Conservation (phyloP, 2,329 filamentous ascomycete species). For the Beauveria rudraprayagi region DNA sequence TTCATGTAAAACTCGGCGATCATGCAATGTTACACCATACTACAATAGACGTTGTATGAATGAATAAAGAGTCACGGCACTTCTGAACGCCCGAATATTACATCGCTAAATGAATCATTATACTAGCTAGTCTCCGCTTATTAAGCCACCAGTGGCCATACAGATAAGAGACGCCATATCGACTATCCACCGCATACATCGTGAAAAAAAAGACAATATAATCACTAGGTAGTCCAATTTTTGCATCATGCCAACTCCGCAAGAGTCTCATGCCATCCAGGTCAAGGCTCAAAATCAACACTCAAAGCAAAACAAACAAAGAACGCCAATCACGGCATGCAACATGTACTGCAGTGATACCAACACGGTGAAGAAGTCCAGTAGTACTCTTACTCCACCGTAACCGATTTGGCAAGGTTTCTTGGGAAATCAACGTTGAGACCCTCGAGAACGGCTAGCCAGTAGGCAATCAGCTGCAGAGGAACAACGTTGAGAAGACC, state of each 20-base stretch:
- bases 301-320: background rate
- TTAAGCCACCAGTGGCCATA: background rate
- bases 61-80: background rate
- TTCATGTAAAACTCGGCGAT: background rate
- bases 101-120: conserved; percentile 7
- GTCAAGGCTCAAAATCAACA: background rate
- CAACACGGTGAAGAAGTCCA: background rate
- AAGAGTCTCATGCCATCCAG: background rate
- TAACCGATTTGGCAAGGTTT: conserved; percentile 98
- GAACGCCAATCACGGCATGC: background rate
- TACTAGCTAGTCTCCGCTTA: background rate
- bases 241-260: conserved; percentile 5
- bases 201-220: background rate
- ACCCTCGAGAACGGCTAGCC: conserved; percentile 92
- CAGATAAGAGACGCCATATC: background rate
- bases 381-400: conserved; percentile 70
- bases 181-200: background rate
- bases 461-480: conserved; percentile 96
- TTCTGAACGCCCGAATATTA: background rate
- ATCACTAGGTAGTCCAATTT: background rate
- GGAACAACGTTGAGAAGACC: conserved; percentile 97
- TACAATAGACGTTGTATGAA: background rate
- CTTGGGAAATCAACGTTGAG: conserved; percentile 98
- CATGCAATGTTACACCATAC: background rate
- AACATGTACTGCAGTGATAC: background rate